Evolutionary conservation across 768 basidiomycete species (phyloP), one percentile per base, ranked within the genome.

Genomic region (Nidula microcarpa): DNA sequence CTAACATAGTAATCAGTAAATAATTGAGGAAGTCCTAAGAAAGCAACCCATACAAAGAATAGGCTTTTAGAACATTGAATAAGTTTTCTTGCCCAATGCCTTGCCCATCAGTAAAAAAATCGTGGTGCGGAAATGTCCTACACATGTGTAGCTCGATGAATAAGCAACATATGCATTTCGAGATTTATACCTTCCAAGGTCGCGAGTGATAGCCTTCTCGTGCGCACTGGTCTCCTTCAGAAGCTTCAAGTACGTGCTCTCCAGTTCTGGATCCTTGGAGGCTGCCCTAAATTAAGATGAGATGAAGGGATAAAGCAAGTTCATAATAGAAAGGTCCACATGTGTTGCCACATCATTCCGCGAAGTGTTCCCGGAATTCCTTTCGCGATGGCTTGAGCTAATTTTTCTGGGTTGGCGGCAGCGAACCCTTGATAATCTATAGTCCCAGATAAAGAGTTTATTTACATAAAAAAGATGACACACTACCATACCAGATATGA

Each of bases 41-140:
- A 14, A 51, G 36, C 47, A 33, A 11, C 50, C 57, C 88, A 63
- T 72, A 93, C 85, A 98, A 67, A 17, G 94, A 97, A 67, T 98
- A 99, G 8, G 97, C 97, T 67, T 98, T 98, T 33, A 98, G 77
- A 35, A 99, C 95, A 64, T 98, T 98, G 75, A 98, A 98, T 35
- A 99, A 70, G 63, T 96, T 95, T 69, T 98, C 96, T 67, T 98
- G 95, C 2, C 97, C 97, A 30, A 95, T 88, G 7, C 96, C 97
- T 61, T 91, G 89, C 2, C 88, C 94, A 59, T 97, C 91, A 43
- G 84, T 93, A 68, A 98, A 99, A 73, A 93, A 98, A 45, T 91
- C 88, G 62, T 98, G 95, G 65, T 94, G 91, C 23, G 97, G 97
- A 71, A 99, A 98, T 3, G 97, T 99, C 66, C 92, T 90, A 56